Base-by-base conservation (phyloP, 108 stramenopile species). In the Hondaea fermentalgiana region DNA sequence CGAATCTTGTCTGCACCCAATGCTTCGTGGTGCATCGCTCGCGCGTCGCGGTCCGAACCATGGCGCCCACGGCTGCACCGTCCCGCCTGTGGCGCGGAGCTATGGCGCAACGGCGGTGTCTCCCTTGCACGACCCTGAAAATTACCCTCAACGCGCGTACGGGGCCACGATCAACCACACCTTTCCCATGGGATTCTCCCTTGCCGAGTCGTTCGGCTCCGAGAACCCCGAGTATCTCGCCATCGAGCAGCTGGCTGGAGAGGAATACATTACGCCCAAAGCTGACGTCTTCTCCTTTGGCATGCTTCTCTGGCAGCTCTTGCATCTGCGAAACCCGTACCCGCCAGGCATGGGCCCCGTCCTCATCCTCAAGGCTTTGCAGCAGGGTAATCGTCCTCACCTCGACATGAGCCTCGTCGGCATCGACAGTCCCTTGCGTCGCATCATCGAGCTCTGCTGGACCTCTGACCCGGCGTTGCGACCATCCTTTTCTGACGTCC, bases 201-300 rank as follows among this genome's bases (percentile, higher is more conserved):
- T 53, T 35, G 12, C 76, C 45, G 76, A 53, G 28, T 53, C 76
- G 10, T 83, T 53, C 23, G 51, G 76, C 1, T 83, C 76, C 16
- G 51, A 83, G 4, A 47, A 83, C 4, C 76, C 45, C 45, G 76
- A 83, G 51, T 83, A 83, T 23, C 45, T 83, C 49, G 76, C 76
- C 23, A 45, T 83, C 45, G 76, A 83, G 76, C 49, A 53, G 23
- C 76, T 83, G 43, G 51, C 49, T 35, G 76, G 76, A 12, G 51
- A 83, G 76, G 49, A 83, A 4, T n/a, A 47, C 45, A 53, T 53
- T 45, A 21, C 76, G 43, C 23, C 45, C 45, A 83, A 83, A 23
- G 45, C 76, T 12, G 76, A 83, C 76, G 76, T 83, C 23, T 83
- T 53, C 49, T 83, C 76, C 28, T 83, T 83, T 45, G 76, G 76